Conservation (phyloP, 1,139 yeast genomes). For the Arxiozyma telluris region DNA sequence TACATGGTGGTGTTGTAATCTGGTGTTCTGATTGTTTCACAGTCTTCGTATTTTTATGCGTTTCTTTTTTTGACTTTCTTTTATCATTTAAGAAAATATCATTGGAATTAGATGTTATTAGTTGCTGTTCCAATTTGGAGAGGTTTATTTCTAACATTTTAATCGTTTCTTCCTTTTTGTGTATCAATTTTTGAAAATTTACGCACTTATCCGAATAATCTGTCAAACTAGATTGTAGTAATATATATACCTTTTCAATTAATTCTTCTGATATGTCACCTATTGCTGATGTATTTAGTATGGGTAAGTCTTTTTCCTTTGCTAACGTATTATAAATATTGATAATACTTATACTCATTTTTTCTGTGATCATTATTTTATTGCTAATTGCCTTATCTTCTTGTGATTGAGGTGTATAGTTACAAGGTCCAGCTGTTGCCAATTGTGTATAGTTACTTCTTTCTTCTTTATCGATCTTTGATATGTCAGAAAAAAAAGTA, state of each 20-base stretch:
- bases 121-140: neutral
- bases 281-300: neutral
- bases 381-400: constrained; percentile 5
- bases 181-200: neutral
- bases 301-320: neutral
- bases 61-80: too few relatives aligned
- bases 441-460: neutral
- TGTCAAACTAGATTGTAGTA: neutral
- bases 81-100: too few relatives aligned
- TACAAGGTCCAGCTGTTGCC: constrained; percentile 7
- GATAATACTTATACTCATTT: constrained; percentile 4
- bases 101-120: neutral
- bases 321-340: constrained; percentile 2
- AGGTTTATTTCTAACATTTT: neutral
- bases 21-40: neutral
- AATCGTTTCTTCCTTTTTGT: neutral
- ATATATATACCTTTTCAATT: neutral
- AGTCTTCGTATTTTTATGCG: neutral
- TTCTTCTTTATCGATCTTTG: neutral
- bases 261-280: neutral
- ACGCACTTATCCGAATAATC: neutral
- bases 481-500: neutral
- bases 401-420: constrained; percentile 10
- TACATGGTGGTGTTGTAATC: neutral
- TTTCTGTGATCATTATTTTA: neutral